Conservation (phyloP, 2,329 filamentous ascomycete species). For the Dactylonectria macrodidyma region DNA sequence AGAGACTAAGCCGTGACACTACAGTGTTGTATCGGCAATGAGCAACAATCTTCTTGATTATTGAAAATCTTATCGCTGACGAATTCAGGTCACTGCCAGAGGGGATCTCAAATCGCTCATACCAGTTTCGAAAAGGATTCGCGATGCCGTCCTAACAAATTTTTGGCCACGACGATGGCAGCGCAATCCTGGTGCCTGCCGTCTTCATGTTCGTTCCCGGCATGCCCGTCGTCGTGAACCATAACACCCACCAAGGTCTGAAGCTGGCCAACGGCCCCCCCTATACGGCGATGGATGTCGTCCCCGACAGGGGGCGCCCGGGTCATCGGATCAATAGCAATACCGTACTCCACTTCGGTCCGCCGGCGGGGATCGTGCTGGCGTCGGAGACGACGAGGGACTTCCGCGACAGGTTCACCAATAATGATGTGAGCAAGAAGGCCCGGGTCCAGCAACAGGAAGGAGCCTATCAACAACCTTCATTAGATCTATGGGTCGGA, state of each 20-base stretch:
- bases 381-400: background rate
- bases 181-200: background rate
- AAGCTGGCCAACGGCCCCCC: background rate
- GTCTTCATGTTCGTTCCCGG: background rate
- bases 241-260: background rate
- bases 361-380: background rate
- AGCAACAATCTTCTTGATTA: too few relatives aligned
- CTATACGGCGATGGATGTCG: background rate
- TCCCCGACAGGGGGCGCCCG: background rate
- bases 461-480: too few relatives aligned
- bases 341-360: background rate
- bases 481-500: too few relatives aligned
- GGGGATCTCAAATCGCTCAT: too few relatives aligned
- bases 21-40: too few relatives aligned
- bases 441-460: too few relatives aligned
- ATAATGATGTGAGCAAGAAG: too few relatives aligned
- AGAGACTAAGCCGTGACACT: too few relatives aligned
- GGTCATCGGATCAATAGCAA: background rate
- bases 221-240: background rate
- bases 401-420: background rate
- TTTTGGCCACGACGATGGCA: background rate
- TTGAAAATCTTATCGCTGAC: too few relatives aligned
- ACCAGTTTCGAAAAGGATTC: too few relatives aligned
- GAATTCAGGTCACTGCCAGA: too few relatives aligned
- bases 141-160: background rate